A percentile compares a stretch with the other conserved stretches of the same genome.
Evolutionary conservation across 306 rosid genomes (phyloP).

Genomic region (Quercus rubra): DNA sequence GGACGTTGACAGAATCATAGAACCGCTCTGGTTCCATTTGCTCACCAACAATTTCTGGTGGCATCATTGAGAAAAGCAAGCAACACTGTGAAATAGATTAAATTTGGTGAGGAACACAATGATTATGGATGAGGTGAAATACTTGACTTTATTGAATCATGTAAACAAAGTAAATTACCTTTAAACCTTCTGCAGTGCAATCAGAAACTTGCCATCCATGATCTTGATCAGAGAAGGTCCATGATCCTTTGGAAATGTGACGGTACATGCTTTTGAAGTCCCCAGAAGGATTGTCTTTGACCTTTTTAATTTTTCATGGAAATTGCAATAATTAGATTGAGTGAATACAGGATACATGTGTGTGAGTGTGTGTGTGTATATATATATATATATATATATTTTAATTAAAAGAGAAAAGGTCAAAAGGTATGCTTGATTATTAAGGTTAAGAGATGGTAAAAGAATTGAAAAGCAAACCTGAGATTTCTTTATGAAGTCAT

Average conservation of each 20-base stretch:
- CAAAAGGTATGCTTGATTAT: not conserved
- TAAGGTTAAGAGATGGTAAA: not conserved
- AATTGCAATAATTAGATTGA: not conserved
- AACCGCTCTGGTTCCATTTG: conserved; percentile 42
- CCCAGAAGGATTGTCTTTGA: conserved; percentile 54
- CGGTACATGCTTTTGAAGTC: conserved; percentile 63
- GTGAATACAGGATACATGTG: not conserved
- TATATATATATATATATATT: not conserved
- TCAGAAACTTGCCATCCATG: conserved; percentile 93
- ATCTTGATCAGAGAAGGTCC: conserved; percentile 80
- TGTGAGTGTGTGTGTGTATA: too few species aligned
- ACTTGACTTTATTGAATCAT: not conserved
- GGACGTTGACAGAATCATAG: too few species aligned
- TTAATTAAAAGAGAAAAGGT: not conserved
- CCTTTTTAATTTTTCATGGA: conserved; percentile 11
- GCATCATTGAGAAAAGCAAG: conserved; percentile 49
- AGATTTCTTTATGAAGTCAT: conserved; percentile 59
- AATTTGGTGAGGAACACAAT: not conserved
- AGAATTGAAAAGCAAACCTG: conserved; percentile 34
- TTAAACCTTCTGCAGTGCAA: conserved; percentile 71
- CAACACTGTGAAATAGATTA: conserved; percentile 47
- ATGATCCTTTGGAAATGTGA: conserved; percentile 75
- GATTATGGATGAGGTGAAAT: not conserved
- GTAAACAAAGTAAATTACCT: conserved; percentile 29
- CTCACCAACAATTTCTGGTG: conserved; percentile 64